These are phyloP conservation scores for Fraxinus sp. DNA, from an alignment of 305 asterid genomes.

Conservation along the genomic window DNA sequence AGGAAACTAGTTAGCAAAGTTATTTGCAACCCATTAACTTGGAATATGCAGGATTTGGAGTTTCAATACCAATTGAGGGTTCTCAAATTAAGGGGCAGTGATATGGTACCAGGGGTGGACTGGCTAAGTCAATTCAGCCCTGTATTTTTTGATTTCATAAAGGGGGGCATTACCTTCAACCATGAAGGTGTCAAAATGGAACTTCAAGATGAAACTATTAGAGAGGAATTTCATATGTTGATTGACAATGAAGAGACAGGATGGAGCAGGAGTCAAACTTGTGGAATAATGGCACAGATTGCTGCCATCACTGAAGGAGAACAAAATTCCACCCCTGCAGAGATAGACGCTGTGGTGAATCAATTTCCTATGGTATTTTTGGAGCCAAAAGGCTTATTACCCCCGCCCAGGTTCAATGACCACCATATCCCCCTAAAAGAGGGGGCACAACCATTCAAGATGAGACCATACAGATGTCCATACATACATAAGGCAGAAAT, in stretches of 20 bases:
- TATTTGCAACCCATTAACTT: background rate
- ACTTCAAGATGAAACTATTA: background rate
- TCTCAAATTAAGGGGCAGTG: background rate
- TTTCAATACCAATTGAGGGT: background rate
- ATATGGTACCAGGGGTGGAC: background rate
- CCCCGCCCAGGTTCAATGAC: background rate
- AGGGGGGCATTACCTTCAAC: background rate
- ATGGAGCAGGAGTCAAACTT: background rate
- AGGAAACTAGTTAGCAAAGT: background rate
- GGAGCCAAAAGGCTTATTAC: background rate
- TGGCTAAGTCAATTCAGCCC: background rate
- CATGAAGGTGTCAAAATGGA: background rate
- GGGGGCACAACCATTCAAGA: background rate
- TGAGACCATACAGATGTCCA: background rate
- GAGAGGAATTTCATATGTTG: background rate
- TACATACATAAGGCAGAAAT: too few relatives aligned
- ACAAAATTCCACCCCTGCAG: background rate
- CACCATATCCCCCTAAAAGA: background rate
- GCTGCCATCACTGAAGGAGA: background rate
- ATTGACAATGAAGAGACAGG: background rate
- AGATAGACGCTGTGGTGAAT: background rate
- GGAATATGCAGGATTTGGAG: background rate
- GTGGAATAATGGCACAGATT: background rate
- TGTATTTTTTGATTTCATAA: background rate
- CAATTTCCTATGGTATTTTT: background rate